phyloP scores from a whole-genome alignment of 2,329 filamentous ascomycete species.

The Didymella lethalis region DNA sequence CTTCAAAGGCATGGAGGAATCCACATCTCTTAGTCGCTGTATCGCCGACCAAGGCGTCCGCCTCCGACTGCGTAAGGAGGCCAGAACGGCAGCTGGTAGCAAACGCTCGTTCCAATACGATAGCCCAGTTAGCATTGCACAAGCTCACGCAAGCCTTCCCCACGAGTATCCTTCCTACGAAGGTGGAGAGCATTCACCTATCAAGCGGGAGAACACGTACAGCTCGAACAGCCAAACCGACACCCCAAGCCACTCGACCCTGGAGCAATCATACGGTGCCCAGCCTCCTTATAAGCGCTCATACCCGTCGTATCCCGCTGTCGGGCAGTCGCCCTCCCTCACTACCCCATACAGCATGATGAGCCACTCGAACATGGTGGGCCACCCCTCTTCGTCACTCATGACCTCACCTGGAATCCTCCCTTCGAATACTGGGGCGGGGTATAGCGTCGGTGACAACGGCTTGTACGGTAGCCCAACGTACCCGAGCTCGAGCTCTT shows the following conservation, averaged over 20 bases:
- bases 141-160: conserved; percentile 12
- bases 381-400: conserved; percentile 9
- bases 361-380: conserved; percentile 10
- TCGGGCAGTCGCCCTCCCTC: conserved; percentile 8
- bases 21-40: conserved; percentile 78
- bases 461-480: conserved; percentile 10
- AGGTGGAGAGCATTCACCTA: conserved; percentile 17
- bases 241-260: conserved; percentile 3
- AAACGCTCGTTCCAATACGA: conserved; percentile 36
- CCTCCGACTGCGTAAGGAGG: conserved; percentile 82
- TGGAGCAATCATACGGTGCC: conserved; percentile 11
- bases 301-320: conserved; percentile 12
- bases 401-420: conserved; percentile 8
- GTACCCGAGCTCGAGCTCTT: conserved; percentile 8
- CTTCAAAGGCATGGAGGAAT: conserved; percentile 82
- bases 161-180: conserved; percentile 18
- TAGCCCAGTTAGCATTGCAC: conserved; percentile 15
- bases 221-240: conserved; percentile 6
- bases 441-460: conserved; percentile 6
- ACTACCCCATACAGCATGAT: conserved; percentile 18
- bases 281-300: conserved; percentile 20
- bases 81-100: conserved; percentile 56
- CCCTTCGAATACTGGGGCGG: conserved; percentile 8
- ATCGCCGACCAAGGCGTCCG: conserved; percentile 90
- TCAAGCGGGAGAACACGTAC: conserved; percentile 17